Conservation (phyloP, 2,329 filamentous ascomycete genomes). For the Hawksworthiomyces lignivorus region DNA sequence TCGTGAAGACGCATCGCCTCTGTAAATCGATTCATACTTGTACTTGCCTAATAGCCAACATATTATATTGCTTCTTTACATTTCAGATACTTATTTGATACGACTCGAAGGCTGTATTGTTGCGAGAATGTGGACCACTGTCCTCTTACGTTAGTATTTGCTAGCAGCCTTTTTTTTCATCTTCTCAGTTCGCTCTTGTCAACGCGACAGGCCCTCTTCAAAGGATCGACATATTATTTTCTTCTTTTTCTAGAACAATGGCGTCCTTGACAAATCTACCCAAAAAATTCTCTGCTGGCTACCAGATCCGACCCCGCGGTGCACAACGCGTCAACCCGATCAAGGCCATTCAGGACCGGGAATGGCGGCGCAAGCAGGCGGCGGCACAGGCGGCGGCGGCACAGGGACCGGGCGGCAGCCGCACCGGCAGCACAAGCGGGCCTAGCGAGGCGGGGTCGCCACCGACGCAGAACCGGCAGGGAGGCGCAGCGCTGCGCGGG, state of each 20-base stretch:
- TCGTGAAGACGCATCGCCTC: background rate
- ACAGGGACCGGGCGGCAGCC: background rate
- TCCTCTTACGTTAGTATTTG: too few species aligned
- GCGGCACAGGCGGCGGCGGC: conserved; percentile 21
- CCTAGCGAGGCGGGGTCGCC: conserved; percentile 3
- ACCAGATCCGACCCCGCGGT: conserved; percentile 18
- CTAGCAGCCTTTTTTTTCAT: too few species aligned
- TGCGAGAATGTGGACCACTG: too few species aligned
- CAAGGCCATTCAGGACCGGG: conserved; percentile 44
- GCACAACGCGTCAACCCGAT: conserved; percentile 34
- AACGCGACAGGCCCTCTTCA: too few species aligned
- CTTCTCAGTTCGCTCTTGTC: too few species aligned
- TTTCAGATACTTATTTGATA: too few species aligned
- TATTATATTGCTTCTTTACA: too few species aligned
- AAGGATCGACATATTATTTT: too few species aligned
- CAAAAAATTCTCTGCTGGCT: conserved; percentile 16
- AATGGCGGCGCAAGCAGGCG: conserved; percentile 34
- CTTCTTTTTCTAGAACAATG: background rate
- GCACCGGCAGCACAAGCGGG: conserved; percentile 8
- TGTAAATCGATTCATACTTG: too few species aligned
- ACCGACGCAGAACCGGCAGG: background rate
- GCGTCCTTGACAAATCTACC: conserved; percentile 16
- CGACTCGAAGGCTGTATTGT: too few species aligned
- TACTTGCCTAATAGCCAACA: too few species aligned
- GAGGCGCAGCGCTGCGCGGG: background rate